Percentiles rank a stretch among this genome's conserved stretches.
These are phyloP conservation scores for Periconia sp. DNA, from an alignment of 2,329 filamentous ascomycete genomes.

Conservation along the genomic window DNA sequence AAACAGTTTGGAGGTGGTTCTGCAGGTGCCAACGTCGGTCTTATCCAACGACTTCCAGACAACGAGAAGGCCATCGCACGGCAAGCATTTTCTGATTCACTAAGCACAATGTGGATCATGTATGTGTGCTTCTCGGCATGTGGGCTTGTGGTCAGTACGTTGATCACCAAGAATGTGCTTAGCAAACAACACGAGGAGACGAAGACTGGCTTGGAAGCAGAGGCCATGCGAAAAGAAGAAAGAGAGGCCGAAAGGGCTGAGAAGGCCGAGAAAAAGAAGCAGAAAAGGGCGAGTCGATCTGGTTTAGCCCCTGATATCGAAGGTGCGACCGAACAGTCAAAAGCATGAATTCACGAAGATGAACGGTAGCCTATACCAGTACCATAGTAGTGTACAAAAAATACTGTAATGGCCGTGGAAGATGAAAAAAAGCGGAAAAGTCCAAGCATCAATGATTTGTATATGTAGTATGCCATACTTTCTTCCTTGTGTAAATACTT, in stretches of 20 bases:
- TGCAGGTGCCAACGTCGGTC: slow-evolving; percentile 62
- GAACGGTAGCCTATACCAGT: too few relatives aligned
- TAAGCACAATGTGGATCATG: slow-evolving; percentile 54
- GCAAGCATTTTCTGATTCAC: slow-evolving; percentile 46
- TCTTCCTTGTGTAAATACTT: too few relatives aligned
- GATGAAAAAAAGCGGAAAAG: too few relatives aligned
- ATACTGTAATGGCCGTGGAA: too few relatives aligned
- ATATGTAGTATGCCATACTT: too few relatives aligned
- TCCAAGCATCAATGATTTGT: too few relatives aligned
- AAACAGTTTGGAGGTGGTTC: slow-evolving; percentile 58
- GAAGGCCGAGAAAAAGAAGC: slow-evolving; percentile 29
- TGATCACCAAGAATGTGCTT: slow-evolving; percentile 47
- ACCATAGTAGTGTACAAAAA: too few relatives aligned
- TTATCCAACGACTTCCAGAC: slow-evolving; percentile 56
- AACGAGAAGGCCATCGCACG: slow-evolving; percentile 48
- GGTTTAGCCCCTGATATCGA: slow-evolving; percentile 20
- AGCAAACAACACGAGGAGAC: slow-evolving; percentile 50
- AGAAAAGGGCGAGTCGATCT: slow-evolving; percentile 26
- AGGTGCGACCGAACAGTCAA: slow-evolving; percentile 1
- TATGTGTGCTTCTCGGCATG: slow-evolving; percentile 46
- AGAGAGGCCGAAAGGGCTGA: slow-evolving; percentile 35
- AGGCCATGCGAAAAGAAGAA: slow-evolving; percentile 38
- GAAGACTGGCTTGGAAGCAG: slow-evolving; percentile 51
- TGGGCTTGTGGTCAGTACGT: slow-evolving; percentile 43
- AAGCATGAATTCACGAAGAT: too few relatives aligned